Evolutionary conservation across 345 rosid species (phyloP), one percentile per base, ranked within the genome.

Genomic region (Gossypium anomalum): DNA sequence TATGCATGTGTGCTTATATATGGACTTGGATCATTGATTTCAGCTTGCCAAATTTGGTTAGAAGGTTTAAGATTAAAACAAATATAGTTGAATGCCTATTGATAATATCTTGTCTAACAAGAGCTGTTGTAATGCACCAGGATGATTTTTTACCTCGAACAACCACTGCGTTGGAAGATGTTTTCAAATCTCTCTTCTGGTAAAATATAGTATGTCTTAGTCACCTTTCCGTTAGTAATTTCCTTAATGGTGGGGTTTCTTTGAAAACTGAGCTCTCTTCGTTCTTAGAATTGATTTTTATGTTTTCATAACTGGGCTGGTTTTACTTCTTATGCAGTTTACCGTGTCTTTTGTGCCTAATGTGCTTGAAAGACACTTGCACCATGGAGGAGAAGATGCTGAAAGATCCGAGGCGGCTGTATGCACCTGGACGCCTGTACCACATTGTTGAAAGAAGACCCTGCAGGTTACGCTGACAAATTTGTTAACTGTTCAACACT

Each of bases 101-200:
- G 16, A 61, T 49, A 17, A 14, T 72, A 22, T 72, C 16, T 10
- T n/a, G 27, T 57, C 78, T 85, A 25, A 83, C 44, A 47, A 34
- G 60, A 69, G 65, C 81, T 73, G 19, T 77, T 67, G 41, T 17
- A 51, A 81, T 83, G 81, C 71, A 80, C 59, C 85, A 94, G 98
- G 98, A 95, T 83, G 98, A 91, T 81, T 95, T 95, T 84, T 85
- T 95, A 79, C 98, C 99, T 77, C 92, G 98, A 78, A 80, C 99
- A 17, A 92, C 97, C 70, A 83, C 86, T 11, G 94, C 95, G 22
- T 78, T 95, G 79, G 94, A 91, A 78, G 87, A 83, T 80, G 87
- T 92, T 83, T 95, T 83, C 89, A 89, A 90, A 84, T 89, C 89
- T 65, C 80, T 95, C 83, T 77, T 91, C 82, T 94, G 98, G 98